Evolutionary conservation across 768 basidiomycete species (phyloP).

Genomic region (Lactifluus volemus): DNA sequence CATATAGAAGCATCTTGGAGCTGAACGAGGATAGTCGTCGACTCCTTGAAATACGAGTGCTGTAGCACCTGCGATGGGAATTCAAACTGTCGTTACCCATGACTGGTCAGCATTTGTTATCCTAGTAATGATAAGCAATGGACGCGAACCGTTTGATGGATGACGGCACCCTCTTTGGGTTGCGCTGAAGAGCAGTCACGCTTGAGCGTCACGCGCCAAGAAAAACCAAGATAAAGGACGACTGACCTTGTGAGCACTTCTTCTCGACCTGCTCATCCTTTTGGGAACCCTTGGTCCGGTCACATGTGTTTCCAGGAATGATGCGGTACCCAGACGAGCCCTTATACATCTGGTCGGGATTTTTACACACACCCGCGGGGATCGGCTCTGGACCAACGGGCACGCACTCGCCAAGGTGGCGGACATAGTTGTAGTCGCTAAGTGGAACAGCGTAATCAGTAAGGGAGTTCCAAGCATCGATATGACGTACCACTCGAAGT

Average conservation of each 20-base stretch:
- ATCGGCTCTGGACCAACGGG: constrained; percentile 85
- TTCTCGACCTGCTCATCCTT: constrained; percentile 69
- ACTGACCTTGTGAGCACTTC: constrained; percentile 65
- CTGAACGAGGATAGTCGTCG: constrained; percentile 78
- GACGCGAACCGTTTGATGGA: constrained; percentile 60
- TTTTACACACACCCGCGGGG: constrained; percentile 61
- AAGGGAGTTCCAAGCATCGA: not conserved
- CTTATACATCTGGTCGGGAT: constrained; percentile 51
- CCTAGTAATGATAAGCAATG: not conserved
- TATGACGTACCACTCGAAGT: constrained; percentile 79
- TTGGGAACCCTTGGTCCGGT: constrained; percentile 41
- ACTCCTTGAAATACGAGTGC: constrained; percentile 78
- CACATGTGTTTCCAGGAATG: constrained; percentile 90
- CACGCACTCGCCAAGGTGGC: constrained; percentile 64
- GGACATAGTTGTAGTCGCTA: constrained; percentile 87
- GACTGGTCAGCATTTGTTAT: not conserved
- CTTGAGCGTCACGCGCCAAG: not conserved
- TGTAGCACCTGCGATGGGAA: constrained; percentile 63
- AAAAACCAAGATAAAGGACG: not conserved
- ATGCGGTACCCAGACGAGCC: constrained; percentile 90
- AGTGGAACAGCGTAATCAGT: not conserved
- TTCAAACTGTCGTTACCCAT: constrained; percentile 38
- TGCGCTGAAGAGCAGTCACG: constrained; percentile 40
- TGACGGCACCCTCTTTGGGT: constrained; percentile 69
- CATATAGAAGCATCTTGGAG: constrained; percentile 71